Percentiles rank a stretch among this genome's conserved stretches.
These are phyloP conservation scores for Lasiodiplodia sp. DNA, from an alignment of 2,329 filamentous ascomycete genomes.

Conservation along the genomic window DNA sequence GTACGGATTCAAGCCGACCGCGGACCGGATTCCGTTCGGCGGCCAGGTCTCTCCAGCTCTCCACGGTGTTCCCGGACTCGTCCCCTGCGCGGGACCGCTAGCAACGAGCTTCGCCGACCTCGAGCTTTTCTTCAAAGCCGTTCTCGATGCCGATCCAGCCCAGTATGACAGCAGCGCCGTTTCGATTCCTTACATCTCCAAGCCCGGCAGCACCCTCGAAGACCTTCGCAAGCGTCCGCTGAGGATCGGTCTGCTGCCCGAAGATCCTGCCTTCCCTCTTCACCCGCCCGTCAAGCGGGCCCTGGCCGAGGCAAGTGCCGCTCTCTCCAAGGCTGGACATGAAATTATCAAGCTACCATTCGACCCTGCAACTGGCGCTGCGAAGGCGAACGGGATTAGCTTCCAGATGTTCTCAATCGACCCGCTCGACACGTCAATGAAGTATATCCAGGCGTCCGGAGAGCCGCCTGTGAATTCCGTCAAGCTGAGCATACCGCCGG, in stretches of 20 bases:
- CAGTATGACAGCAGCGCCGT: conserved; percentile 49
- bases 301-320: conserved; percentile 51
- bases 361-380: not conserved
- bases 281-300: conserved; percentile 41
- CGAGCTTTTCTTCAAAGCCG: conserved; percentile 60
- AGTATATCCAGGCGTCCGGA: conserved; percentile 9
- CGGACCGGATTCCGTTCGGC: conserved; percentile 47
- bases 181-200: conserved; percentile 55
- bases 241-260: conserved; percentile 18
- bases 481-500: not conserved
- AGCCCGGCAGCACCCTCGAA: not conserved
- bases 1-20: conserved; percentile 43
- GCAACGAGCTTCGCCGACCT: conserved; percentile 62
- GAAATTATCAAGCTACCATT: conserved; percentile 41
- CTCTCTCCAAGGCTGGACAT: conserved; percentile 55
- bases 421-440: conserved; percentile 16
- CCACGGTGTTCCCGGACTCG: conserved; percentile 56
- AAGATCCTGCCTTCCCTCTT: conserved; percentile 21
- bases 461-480: conserved; percentile 16
- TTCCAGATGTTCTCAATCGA: conserved; percentile 20
- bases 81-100: conserved; percentile 57
- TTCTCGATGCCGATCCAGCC: conserved; percentile 65
- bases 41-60: conserved; percentile 51
- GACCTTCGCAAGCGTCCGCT: conserved; percentile 26
- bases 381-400: not conserved